Base-by-base conservation (phyloP, 345 rosid species). In the Schrenkiella parvula region DNA sequence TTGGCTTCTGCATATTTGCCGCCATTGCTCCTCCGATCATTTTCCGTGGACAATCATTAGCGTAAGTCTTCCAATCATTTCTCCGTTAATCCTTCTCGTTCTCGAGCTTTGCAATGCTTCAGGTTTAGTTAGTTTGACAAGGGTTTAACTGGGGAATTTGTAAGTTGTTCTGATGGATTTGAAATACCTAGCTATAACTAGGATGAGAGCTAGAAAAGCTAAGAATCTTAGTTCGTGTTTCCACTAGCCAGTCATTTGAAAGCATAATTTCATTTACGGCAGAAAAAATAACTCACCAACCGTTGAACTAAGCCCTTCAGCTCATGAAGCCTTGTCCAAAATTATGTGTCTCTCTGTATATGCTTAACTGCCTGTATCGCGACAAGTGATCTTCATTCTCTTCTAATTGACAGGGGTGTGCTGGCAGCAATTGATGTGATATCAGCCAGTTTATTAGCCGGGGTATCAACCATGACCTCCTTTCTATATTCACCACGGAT, bases 11-110 rank as follows among this genome's bases (percentile, higher is more conserved):
- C 82, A 86, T 95, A 25, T 73, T 95, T 80, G 97, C 99, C n/a
- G 93, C 99, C 58, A 86, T 95, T 78, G 98, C 99, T 71, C 99
- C 99, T 62, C 99, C 99, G 6, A 42, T 95, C 64, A 83, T 95
- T 73, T 95, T 95, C 82, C 92, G 84, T 21, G 99, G 99, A 75
- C 79, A 86, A 71, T 95, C 99, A 67, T 79, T 95, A 75, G 86
- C 99, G 98, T 95, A 92, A 90, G 99, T 74, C 61, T 72, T n/a
- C n/a, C 32, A 23, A 28, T 18, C 17, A 4, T 55, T 15, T 7
- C 23, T 8, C 39, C 59, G 28, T 15, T 42, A 29, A 3, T 39
- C 32, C 50, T 5, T 75, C 42, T 67, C 8, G 1, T 31, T 8
- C 57, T 57, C 10, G 2, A 8, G 17, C 14, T 39, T 31, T 51